Percentiles rank a stretch among this genome's conserved stretches.
phyloP scores from a whole-genome alignment of 345 rosid genomes.

The Gossypium thurberi region DNA sequence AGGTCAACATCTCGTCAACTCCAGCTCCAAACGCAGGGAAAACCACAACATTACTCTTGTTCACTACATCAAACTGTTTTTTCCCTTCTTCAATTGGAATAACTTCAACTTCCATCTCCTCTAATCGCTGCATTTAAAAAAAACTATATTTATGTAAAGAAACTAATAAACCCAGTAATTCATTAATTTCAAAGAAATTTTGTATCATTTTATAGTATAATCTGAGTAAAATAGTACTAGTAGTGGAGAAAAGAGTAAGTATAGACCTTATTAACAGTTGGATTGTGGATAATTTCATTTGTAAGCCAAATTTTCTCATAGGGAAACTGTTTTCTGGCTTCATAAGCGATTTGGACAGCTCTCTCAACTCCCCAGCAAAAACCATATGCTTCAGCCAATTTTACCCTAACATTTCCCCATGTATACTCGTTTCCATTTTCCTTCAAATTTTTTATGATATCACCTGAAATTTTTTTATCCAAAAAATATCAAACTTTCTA shows the following conservation, averaged over 20 bases:
- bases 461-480: slow-evolving; percentile 41
- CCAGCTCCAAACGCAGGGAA: slow-evolving; percentile 97
- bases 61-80: slow-evolving; percentile 73
- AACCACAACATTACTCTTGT: slow-evolving; percentile 79
- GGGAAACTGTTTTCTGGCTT: slow-evolving; percentile 82
- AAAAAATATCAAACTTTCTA: background rate
- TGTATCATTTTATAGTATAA: background rate
- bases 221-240: background rate
- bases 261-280: slow-evolving; percentile 78
- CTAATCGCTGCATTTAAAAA: slow-evolving; percentile 51
- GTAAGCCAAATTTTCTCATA: slow-evolving; percentile 86
- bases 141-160: background rate
- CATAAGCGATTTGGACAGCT: slow-evolving; percentile 97
- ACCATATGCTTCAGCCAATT: slow-evolving; percentile 77
- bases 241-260: background rate
- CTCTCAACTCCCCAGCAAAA: slow-evolving; percentile 97
- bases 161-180: background rate
- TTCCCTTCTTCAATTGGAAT: slow-evolving; percentile 59
- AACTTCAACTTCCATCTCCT: slow-evolving; percentile 71
- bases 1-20: slow-evolving; percentile 76
- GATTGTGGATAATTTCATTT: slow-evolving; percentile 91
- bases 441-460: slow-evolving; percentile 67
- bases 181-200: background rate
- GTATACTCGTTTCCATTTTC: slow-evolving; percentile 62
- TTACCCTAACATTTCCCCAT: slow-evolving; percentile 86